Evolutionary conservation across 2,329 filamentous ascomycete genomes (phyloP).

Genomic region (Penicillium hordei): DNA sequence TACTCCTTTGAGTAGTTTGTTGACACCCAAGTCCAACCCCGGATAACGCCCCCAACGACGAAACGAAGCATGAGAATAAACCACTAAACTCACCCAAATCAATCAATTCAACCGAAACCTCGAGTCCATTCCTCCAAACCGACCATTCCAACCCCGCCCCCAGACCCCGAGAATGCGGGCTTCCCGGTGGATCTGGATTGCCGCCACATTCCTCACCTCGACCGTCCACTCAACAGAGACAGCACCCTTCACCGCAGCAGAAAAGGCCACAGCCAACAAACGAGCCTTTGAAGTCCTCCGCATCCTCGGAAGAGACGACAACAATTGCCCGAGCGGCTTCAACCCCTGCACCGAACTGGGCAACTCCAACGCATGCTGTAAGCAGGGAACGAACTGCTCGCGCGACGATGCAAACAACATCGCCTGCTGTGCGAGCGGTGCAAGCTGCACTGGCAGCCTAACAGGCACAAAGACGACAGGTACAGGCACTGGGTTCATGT

Average conservation of each 20-base stretch:
- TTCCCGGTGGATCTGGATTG: conserved; percentile 34
- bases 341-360: conserved; percentile 54
- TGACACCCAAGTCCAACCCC: conserved; percentile 25
- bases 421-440: conserved; percentile 61
- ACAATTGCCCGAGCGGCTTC: conserved; percentile 54
- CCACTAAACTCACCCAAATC: neutral
- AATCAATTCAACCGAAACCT: neutral
- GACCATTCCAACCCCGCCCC: neutral
- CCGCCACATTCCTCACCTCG: conserved; percentile 33
- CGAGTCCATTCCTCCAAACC: conserved; percentile 1
- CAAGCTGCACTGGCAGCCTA: conserved; percentile 59
- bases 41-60: conserved; percentile 13
- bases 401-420: conserved; percentile 58
- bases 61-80: conserved; percentile 9
- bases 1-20: conserved; percentile 38
- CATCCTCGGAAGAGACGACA: conserved; percentile 32
- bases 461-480: conserved; percentile 28
- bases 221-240: conserved; percentile 32
- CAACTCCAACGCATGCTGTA: conserved; percentile 58
- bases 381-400: conserved; percentile 53
- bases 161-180: conserved; percentile 34
- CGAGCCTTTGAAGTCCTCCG: conserved; percentile 35
- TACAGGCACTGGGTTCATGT: conserved; percentile 35
- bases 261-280: conserved; percentile 22
- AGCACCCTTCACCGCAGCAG: conserved; percentile 32